Evolutionary conservation across 768 basidiomycete species (phyloP), one percentile per base, ranked within the genome.

Genomic region (Tubosaeta sp.): DNA sequence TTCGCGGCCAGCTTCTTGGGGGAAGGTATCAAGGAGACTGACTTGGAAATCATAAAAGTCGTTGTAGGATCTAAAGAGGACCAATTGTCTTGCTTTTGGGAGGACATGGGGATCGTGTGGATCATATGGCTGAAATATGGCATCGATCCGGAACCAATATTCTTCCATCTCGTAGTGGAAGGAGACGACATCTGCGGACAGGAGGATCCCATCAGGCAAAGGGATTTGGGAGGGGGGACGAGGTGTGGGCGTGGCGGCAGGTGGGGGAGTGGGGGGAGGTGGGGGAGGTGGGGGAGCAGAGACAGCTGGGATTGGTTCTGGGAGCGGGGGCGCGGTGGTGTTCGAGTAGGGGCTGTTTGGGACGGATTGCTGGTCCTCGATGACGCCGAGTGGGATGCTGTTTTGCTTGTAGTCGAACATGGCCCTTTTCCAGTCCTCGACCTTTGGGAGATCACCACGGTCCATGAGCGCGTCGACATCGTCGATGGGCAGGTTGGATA

Each of bases 31-130:
- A 54, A 98, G 81, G 21, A 99, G 80, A 5, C 81, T 75, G 49
- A 96, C 87, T 64, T 99, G 96, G 69, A 97, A 97, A 61, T 94
- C 90, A 71, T 95, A 97, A 69, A 99, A 99, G 69, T 99, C 95
- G 61, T 94, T 90, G 76, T 99, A 99, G 22, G 90, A 84, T 45
- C 96, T 82, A 73, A 95, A 99, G 39, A 98, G 77, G 57, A 93
- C 83, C 50, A 98, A 83, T 30, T 86, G 82, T 58, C 82, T 86
- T 12, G 88, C 81, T 11, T 78, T 76, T 5, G 88, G 86, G 25
- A 86, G 77, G 14, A 68, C 61, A 25, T 68, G 71, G 48, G 80
- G 77, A 41, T 80, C 84, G 16, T 79, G 72, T 9, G 76, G 74
- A 53, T 78, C 78, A 60, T 88, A 92, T 0, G 94, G 92, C 58